Evolutionary conservation across 148 eudicot species (phyloP).

Genomic region (Agrostemma githago): DNA sequence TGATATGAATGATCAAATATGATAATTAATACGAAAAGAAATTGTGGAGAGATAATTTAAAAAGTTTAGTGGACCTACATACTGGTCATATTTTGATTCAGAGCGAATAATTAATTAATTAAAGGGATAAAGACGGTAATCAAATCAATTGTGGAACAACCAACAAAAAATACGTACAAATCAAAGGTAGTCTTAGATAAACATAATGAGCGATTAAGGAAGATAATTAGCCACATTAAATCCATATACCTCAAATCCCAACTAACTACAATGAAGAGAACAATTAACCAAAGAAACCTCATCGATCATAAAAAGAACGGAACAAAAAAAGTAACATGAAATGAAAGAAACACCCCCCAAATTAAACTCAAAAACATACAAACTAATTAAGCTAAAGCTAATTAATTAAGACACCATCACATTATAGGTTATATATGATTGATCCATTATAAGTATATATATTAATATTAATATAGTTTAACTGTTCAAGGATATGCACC

Average conservation of each 20-base stretch:
- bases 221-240: conserved; percentile 25
- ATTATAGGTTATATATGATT: not conserved
- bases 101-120: not conserved
- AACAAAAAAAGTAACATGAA: not conserved
- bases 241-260: conserved; percentile 38
- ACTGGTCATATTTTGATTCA: not conserved
- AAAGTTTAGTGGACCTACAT: not conserved
- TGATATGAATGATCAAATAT: too few species aligned
- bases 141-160: not conserved
- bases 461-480: not conserved
- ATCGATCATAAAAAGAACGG: not conserved
- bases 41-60: too few species aligned
- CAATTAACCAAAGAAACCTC: conserved; percentile 9
- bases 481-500: conserved; percentile 56
- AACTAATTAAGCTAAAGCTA: conserved; percentile 21
- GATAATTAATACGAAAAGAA: too few species aligned
- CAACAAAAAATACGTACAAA: not conserved
- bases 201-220: not conserved
- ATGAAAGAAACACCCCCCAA: conserved; percentile 22
- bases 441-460: conserved; percentile 9
- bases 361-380: not conserved
- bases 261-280: conserved; percentile 30
- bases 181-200: not conserved
- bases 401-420: conserved; percentile 5
- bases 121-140: not conserved